Evolutionary conservation across 768 basidiomycete species (phyloP).

Genomic region (Galerina sulciceps): DNA sequence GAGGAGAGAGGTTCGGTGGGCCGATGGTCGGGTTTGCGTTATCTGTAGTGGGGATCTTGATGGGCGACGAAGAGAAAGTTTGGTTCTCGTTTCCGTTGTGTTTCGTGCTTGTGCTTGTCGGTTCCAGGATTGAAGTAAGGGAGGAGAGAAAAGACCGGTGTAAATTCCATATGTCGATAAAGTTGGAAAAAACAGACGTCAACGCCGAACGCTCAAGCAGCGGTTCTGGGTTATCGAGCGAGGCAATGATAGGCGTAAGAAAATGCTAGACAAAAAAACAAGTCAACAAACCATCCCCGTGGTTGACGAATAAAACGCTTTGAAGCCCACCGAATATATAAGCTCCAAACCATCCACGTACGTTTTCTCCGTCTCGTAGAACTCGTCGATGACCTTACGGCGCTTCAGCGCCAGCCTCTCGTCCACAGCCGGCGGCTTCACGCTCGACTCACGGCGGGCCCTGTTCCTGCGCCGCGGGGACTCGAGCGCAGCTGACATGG

Average conservation of each 20-base stretch:
- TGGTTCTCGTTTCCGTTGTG: not conserved
- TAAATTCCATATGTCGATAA: constrained; percentile 90
- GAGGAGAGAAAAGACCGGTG: constrained; percentile 76
- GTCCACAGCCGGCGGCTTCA: constrained; percentile 40
- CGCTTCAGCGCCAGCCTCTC: constrained; percentile 59
- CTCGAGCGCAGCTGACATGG: constrained; percentile 37
- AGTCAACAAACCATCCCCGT: not conserved
- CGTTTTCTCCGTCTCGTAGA: constrained; percentile 79
- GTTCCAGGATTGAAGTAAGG: constrained; percentile 48
- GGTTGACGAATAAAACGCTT: not conserved
- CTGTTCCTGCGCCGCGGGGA: constrained; percentile 40
- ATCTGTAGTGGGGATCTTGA: not conserved
- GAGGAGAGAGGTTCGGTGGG: constrained; percentile 35
- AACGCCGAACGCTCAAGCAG: constrained; percentile 72
- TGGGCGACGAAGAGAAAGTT: not conserved
- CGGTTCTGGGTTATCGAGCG: constrained; percentile 70
- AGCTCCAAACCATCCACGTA: constrained; percentile 85
- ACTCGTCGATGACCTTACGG: constrained; percentile 75
- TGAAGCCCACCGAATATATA: constrained; percentile 68
- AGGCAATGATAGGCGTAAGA: constrained; percentile 75
- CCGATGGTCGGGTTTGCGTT: not conserved
- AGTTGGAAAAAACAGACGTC: constrained; percentile 82
- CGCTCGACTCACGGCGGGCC: constrained; percentile 39
- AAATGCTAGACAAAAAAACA: constrained; percentile 65
- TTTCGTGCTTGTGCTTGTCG: constrained; percentile 7